Conservation (phyloP, 768 basidiomycete species). For the Tephrocybe sp. region DNA sequence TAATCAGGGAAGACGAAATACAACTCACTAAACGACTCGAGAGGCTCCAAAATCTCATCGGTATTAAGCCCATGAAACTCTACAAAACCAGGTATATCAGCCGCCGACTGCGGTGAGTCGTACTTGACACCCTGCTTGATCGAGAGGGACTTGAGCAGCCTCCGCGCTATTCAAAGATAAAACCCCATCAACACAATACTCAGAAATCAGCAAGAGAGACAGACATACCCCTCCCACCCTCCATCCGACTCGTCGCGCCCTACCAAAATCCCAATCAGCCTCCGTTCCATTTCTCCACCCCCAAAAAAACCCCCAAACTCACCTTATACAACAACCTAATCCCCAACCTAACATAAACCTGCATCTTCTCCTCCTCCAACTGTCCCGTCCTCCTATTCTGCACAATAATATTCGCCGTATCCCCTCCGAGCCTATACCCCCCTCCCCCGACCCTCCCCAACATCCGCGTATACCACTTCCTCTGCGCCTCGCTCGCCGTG, state of each 20-base stretch:
- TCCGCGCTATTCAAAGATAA: slow-evolving; percentile 71
- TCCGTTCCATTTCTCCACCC: background rate
- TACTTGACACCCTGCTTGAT: slow-evolving; percentile 95
- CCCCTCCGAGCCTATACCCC: slow-evolving; percentile 89
- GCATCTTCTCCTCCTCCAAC: slow-evolving; percentile 98
- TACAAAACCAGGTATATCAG: slow-evolving; percentile 86
- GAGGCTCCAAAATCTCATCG: slow-evolving; percentile 79
- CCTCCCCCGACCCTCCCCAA: slow-evolving; percentile 85
- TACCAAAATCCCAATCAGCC: slow-evolving; percentile 23
- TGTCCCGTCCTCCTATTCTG: slow-evolving; percentile 92
- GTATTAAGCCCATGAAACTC: slow-evolving; percentile 86
- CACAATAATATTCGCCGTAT: slow-evolving; percentile 97
- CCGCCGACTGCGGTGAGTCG: slow-evolving; percentile 80
- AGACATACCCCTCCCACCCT: slow-evolving; percentile 74
- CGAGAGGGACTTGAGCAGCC: slow-evolving; percentile 85
- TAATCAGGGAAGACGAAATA: background rate
- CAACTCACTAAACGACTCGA: slow-evolving; percentile 77
- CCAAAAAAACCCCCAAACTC: slow-evolving; percentile 3
- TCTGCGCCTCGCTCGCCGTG: slow-evolving; percentile 90
- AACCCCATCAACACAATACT: slow-evolving; percentile 4
- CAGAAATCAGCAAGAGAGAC: background rate
- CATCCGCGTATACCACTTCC: slow-evolving; percentile 96
- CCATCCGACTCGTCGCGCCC: slow-evolving; percentile 88
- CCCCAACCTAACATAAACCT: slow-evolving; percentile 87
- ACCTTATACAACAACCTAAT: slow-evolving; percentile 91